Evolutionary conservation across 2,329 filamentous ascomycete genomes (phyloP).

Genomic region (Venturiaceae sp.): DNA sequence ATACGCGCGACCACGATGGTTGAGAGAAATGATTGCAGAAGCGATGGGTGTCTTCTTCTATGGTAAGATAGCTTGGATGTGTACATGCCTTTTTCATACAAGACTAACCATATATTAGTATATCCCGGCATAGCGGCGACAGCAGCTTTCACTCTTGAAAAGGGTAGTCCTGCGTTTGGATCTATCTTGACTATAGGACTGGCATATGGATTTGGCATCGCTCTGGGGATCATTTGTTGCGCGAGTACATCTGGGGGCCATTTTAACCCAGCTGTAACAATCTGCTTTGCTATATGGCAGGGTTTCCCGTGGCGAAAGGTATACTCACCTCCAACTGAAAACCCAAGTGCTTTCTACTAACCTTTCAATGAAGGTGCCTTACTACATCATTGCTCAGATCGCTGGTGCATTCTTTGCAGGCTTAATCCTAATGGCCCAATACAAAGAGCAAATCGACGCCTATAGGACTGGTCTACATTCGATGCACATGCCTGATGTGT

Average conservation of each 20-base stretch:
- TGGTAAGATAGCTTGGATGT: conserved; percentile 16
- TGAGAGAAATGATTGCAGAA: conserved; percentile 47
- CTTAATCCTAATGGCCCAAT: conserved; percentile 48
- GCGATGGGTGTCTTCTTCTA: conserved; percentile 49
- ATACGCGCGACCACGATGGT: conserved; percentile 39
- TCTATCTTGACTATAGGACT: conserved; percentile 46
- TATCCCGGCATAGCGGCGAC: conserved; percentile 42
- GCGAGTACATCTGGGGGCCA: conserved; percentile 45
- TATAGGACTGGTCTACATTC: conserved; percentile 30
- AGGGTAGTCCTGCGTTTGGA: conserved; percentile 33
- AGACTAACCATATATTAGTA: background rate
- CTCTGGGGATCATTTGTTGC: conserved; percentile 49
- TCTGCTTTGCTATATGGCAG: conserved; percentile 39
- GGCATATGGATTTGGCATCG: conserved; percentile 47
- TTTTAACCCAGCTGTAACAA: conserved; percentile 39
- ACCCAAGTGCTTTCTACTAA: no score
- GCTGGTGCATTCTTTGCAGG: conserved; percentile 48
- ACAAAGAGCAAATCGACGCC: conserved; percentile 39
- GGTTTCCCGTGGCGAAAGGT: conserved; percentile 30
- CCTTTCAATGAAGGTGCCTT: conserved; percentile 46
- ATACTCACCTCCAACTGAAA: no score
- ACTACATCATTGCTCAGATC: conserved; percentile 48
- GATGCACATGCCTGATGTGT: conserved; percentile 29
- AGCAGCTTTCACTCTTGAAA: conserved; percentile 40
- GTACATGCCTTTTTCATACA: conserved; percentile 9